These are phyloP conservation scores for Lablab purpureus DNA, from an alignment of 306 rosid genomes.

Conservation along the genomic window DNA sequence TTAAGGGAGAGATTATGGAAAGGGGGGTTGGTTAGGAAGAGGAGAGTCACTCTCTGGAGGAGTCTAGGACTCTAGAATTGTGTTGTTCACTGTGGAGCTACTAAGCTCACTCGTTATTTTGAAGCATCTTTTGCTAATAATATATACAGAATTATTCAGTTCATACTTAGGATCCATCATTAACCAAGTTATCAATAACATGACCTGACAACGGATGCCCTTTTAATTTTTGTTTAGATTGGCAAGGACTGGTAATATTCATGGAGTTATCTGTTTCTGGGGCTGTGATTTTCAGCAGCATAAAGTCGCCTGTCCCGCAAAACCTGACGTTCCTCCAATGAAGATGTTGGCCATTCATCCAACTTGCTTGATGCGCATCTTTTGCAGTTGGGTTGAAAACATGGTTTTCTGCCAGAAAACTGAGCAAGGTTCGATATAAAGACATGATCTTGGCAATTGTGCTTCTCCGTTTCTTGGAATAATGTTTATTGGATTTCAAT, in stretches of 20 bases:
- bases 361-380: constrained; percentile 24
- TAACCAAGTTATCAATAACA: constrained; percentile 6
- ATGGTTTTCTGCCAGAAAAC: constrained; percentile 48
- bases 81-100: too few relatives aligned
- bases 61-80: too few relatives aligned
- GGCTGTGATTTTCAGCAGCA: constrained; percentile 53
- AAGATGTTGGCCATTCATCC: constrained; percentile 34
- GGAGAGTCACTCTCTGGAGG: too few relatives aligned
- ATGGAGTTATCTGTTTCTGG: constrained; percentile 48
- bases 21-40: too few relatives aligned
- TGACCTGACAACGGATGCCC: not conserved
- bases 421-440: constrained; percentile 44
- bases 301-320: constrained; percentile 44
- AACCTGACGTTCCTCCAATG: constrained; percentile 39
- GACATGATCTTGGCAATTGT: constrained; percentile 25
- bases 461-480: constrained; percentile 48
- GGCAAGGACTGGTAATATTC: constrained; percentile 36
- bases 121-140: too few relatives aligned
- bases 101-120: too few relatives aligned
- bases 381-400: constrained; percentile 44
- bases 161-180: too few relatives aligned
- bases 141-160: too few relatives aligned
- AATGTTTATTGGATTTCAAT: constrained; percentile 7
- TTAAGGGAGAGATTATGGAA: too few relatives aligned
- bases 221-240: constrained; percentile 39